phyloP scores from a whole-genome alignment of 1,284 basidiomycete genomes.

The Austropuccinia psidii region DNA sequence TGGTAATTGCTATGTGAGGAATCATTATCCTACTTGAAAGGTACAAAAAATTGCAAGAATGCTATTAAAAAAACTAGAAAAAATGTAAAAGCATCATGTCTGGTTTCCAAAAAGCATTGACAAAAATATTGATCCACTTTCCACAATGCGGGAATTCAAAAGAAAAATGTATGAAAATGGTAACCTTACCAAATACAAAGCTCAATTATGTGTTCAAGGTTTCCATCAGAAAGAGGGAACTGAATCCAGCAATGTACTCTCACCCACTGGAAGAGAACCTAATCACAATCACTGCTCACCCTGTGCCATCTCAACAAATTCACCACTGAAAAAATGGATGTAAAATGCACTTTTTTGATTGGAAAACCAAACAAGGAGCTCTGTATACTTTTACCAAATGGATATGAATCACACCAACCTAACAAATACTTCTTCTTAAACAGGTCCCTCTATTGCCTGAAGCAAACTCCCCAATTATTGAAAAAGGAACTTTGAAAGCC shows the following conservation, averaged over 20 bases:
- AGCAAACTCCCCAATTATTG: neutral
- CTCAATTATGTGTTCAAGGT: neutral
- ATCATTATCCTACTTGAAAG: no score
- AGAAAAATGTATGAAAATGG: neutral
- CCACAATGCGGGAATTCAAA: slow-evolving; percentile 1
- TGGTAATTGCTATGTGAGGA: no score
- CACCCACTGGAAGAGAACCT: neutral
- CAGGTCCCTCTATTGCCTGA: neutral
- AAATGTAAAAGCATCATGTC: no score
- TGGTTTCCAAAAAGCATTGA: no score
- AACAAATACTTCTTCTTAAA: neutral
- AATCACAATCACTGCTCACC: neutral
- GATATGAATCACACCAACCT: neutral
- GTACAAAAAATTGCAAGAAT: no score
- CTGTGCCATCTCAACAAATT: neutral
- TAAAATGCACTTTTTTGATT: neutral
- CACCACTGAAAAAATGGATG: neutral
- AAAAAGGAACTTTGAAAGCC: neutral
- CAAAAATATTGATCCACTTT: no score
- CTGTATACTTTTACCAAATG: neutral
- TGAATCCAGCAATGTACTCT: neutral
- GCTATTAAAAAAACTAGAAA: no score
- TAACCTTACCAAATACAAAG: slow-evolving; percentile 11
- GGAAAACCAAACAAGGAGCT: neutral
- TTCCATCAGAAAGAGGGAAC: neutral